Evolutionary conservation across 805 yeast genomes (phyloP).

Genomic region (Grigorovia transvaalensis): DNA sequence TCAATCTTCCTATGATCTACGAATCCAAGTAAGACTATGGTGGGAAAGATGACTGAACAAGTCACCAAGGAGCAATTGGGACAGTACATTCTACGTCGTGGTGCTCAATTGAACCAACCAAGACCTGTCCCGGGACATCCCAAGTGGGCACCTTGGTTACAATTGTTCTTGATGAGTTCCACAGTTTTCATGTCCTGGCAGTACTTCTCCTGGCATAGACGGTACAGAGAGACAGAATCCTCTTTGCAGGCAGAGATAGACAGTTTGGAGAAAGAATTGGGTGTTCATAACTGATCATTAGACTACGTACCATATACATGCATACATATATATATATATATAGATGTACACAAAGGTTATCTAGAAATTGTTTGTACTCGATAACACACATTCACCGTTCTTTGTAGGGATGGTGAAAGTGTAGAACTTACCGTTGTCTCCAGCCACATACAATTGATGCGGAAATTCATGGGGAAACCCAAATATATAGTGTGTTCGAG

Average conservation of each 20-base stretch:
- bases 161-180: slow-evolving; percentile 23
- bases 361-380: slow-evolving; percentile 13
- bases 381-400: slow-evolving; percentile 22
- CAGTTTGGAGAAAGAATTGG: slow-evolving; percentile 15
- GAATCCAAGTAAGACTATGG: background rate
- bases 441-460: slow-evolving; percentile 21
- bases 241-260: slow-evolving; percentile 13
- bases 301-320: background rate
- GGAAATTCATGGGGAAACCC: slow-evolving; percentile 28
- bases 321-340: background rate
- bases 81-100: background rate
- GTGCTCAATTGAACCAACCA: background rate
- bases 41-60: background rate
- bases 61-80: background rate
- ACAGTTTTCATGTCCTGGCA: slow-evolving; percentile 21
- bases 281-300: background rate
- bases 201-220: slow-evolving; percentile 24
- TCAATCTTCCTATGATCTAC: background rate
- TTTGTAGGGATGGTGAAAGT: slow-evolving; percentile 21
- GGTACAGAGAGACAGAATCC: slow-evolving; percentile 19
- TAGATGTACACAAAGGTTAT: background rate
- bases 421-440: slow-evolving; percentile 21
- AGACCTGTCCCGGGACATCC: background rate
- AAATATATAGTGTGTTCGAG: slow-evolving; percentile 10
- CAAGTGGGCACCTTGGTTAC: background rate